Base-by-base conservation (phyloP, 163 green algal genomes). In the Scenedesmus sp. region DNA sequence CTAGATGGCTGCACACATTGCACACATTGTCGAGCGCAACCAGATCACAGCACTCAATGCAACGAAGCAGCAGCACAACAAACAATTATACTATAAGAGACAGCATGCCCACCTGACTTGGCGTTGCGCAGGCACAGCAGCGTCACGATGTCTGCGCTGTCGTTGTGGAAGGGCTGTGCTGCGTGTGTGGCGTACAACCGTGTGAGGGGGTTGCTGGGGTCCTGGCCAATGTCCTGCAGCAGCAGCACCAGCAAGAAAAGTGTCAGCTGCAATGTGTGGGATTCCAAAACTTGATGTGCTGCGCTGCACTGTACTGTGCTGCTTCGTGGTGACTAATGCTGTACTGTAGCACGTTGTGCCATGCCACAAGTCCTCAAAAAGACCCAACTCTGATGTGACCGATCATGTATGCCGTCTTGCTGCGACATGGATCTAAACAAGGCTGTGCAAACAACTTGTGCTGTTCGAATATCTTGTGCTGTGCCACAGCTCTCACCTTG, bases 121-220 rank as follows among this genome's bases (percentile, higher is more conserved):
- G 95, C 96, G 23, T 95, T 94, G 7, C 94, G 88, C 66, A 98
- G 94, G 95, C 96, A 98, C 90, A 98, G 94, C 87, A 99, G 93
- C 1, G 93, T 60, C 16, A 94, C 83, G 20, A 89, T 57, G 82
- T 91, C 91, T 60, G 84, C 84, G 15, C 85, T 87, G 91, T 99
- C 97, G 81, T 97, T 98, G 95, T 99, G 97, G 91, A 94, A 98
- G 46, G 97, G 97, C 92, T 99, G 97, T 12, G 96, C 96, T 0
- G 94, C 90, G 74, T 91, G 90, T 67, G 97, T 99, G 60, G 96
- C 96, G 84, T 98, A 99, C 3, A 98, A 93, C 55, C 97, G 95
- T 0, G 96, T 98, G 56, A 93, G 88, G 9, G 97, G 96, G 76
- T 94, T 91, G 66, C 84, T 94, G n/a, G 96, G 94, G 94, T 98